phyloP scores from a whole-genome alignment of 257 asterid species.

The Mitragyna speciosa region DNA sequence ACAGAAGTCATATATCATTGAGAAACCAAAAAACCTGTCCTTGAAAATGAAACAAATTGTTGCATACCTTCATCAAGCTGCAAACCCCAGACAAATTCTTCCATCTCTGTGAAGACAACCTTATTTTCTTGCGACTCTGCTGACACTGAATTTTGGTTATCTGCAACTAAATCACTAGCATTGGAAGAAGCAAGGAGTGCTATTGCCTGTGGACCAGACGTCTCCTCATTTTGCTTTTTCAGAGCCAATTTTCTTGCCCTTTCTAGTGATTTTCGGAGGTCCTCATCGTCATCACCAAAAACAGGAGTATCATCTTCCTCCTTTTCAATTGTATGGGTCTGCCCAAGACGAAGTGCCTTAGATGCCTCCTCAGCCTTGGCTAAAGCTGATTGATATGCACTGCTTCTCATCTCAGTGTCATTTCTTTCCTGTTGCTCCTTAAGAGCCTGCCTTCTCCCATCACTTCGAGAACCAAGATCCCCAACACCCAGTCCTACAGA shows the following conservation, averaged over 20 bases:
- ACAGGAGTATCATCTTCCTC: slow-evolving; percentile 67
- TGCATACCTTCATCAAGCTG: slow-evolving; percentile 85
- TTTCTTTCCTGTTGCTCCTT: slow-evolving; percentile 73
- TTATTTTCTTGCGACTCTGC: slow-evolving; percentile 72
- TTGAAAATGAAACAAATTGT: not conserved
- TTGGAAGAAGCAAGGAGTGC: slow-evolving; percentile 53
- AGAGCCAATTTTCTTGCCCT: slow-evolving; percentile 85
- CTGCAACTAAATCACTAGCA: slow-evolving; percentile 37
- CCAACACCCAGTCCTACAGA: slow-evolving; percentile 83
- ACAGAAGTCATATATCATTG: slow-evolving; percentile 3
- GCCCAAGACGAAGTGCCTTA: slow-evolving; percentile 73
- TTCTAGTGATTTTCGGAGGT: slow-evolving; percentile 80
- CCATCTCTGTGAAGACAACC: slow-evolving; percentile 96
- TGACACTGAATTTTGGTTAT: slow-evolving; percentile 38
- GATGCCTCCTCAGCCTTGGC: slow-evolving; percentile 92
- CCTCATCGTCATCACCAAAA: slow-evolving; percentile 89
- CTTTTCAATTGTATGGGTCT: slow-evolving; percentile 24
- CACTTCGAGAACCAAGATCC: slow-evolving; percentile 86
- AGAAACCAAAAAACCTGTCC: not conserved
- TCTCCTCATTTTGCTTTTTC: slow-evolving; percentile 55
- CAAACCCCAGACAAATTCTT: slow-evolving; percentile 95
- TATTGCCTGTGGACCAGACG: slow-evolving; percentile 48
- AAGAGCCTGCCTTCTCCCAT: slow-evolving; percentile 62
- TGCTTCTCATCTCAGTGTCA: slow-evolving; percentile 76
- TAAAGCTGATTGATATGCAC: slow-evolving; percentile 70